Percentiles rank a stretch among this genome's conserved stretches.
Conservation (phyloP, 2,329 filamentous ascomycete species). For the Cordyceps javanica region DNA sequence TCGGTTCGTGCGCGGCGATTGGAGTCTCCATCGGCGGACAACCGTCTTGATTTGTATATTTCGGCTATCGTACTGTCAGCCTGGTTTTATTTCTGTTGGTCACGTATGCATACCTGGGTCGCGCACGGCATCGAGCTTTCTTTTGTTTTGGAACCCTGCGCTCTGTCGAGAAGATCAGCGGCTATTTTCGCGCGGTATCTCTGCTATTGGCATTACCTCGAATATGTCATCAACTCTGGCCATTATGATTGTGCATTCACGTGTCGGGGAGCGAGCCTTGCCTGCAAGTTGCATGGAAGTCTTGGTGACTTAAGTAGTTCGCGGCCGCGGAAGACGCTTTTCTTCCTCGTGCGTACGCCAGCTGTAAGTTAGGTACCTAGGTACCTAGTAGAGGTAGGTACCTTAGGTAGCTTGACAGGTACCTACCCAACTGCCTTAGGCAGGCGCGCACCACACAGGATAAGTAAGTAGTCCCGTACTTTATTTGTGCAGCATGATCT, state of each 20-base stretch:
- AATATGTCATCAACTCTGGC: slow-evolving; percentile 55
- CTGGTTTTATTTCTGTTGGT: not conserved
- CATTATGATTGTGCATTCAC: slow-evolving; percentile 31
- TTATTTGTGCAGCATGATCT: no score
- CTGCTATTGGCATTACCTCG: slow-evolving; percentile 31
- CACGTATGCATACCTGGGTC: slow-evolving; percentile 50
- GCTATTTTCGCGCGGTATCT: not conserved
- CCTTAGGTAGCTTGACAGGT: no score
- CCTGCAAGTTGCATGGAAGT: no score
- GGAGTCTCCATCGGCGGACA: slow-evolving; percentile 36
- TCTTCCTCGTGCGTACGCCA: no score
- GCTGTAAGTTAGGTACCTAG: no score
- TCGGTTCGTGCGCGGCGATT: slow-evolving; percentile 41
- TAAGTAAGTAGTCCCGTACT: no score
- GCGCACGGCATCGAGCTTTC: slow-evolving; percentile 55
- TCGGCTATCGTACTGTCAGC: slow-evolving; percentile 37
- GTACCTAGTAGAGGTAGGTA: no score
- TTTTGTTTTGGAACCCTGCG: slow-evolving; percentile 48
- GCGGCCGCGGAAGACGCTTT: no score
- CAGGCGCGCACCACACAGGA: no score
- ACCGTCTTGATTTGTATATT: slow-evolving; percentile 57
- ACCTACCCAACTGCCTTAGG: no score
- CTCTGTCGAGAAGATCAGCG: slow-evolving; percentile 26
- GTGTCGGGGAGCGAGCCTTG: not conserved
- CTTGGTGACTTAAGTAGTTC: no score